Evolutionary conservation across 352 stramenopile genomes (phyloP).

Genomic region (Aphanomyces cochlioides): DNA sequence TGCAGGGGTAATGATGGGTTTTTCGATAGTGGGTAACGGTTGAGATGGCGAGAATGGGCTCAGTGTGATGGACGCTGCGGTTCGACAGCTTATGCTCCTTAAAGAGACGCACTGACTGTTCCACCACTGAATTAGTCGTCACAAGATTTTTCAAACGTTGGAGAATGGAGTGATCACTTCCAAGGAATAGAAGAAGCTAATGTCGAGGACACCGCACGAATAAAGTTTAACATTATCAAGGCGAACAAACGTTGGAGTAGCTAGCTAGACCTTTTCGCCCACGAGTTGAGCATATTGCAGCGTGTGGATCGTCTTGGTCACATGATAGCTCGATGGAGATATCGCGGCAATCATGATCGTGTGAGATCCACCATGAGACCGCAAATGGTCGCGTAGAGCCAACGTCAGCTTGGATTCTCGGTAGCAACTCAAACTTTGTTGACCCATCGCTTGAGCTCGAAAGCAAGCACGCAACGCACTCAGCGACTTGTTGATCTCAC

Average conservation of each 20-base stretch:
- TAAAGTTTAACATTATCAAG: constrained; percentile 27
- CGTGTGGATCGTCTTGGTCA: constrained; percentile 24
- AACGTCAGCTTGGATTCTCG: constrained; percentile 24
- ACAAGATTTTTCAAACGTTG: too few species aligned
- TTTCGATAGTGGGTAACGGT: background rate
- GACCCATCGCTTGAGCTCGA: constrained; percentile 13
- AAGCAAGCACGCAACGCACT: constrained; percentile 17
- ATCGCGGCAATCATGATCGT: constrained; percentile 24
- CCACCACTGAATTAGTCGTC: too few species aligned
- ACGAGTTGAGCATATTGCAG: constrained; percentile 27
- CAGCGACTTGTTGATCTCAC: constrained; percentile 35
- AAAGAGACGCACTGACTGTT: too few species aligned
- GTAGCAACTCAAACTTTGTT: constrained; percentile 1
- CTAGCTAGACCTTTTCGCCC: background rate
- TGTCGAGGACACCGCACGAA: background rate
- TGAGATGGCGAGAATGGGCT: too few species aligned
- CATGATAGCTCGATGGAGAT: constrained; percentile 16
- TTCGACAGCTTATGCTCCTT: too few species aligned
- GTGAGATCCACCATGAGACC: background rate
- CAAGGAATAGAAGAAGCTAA: too few species aligned
- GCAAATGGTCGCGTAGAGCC: constrained; percentile 22
- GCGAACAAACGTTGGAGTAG: background rate
- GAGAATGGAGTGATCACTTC: too few species aligned
- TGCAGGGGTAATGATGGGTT: background rate
- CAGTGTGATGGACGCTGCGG: too few species aligned